These are phyloP conservation scores for Globisporangium barbulae DNA, from an alignment of 352 stramenopile genomes.

Conservation along the genomic window DNA sequence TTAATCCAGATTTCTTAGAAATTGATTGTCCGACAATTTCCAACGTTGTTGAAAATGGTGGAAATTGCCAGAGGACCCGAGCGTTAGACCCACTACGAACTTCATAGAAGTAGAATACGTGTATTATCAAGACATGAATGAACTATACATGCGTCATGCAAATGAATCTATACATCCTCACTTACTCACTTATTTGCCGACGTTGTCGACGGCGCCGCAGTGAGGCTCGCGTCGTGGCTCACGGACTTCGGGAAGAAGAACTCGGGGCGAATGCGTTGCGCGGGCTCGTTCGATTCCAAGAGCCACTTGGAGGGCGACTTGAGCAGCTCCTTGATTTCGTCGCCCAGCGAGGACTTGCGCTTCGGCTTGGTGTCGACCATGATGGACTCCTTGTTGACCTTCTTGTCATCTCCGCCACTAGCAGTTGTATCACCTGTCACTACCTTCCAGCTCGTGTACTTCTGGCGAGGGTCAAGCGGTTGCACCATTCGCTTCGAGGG, in stretches of 20 bases:
- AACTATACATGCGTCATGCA: background rate
- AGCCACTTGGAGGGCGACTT: conserved; percentile 67
- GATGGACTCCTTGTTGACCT: conserved; percentile 26
- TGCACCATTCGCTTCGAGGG: conserved; percentile 43
- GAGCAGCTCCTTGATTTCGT: conserved; percentile 65
- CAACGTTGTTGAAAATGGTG: background rate
- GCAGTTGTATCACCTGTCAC: conserved; percentile 15
- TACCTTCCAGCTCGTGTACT: conserved; percentile 61
- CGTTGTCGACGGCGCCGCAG: background rate
- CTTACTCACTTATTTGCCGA: conserved; percentile 4
- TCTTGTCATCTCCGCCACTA: background rate
- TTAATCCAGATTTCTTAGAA: background rate
- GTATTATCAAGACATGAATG: background rate
- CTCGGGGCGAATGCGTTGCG: conserved; percentile 38
- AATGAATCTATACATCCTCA: too few relatives aligned
- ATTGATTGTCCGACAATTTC: background rate
- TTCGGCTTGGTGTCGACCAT: conserved; percentile 34
- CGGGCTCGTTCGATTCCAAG: conserved; percentile 19
- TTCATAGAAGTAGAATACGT: background rate
- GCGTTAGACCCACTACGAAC: too few relatives aligned
- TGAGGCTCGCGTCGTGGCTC: conserved; percentile 29
- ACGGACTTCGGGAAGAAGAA: conserved; percentile 53
- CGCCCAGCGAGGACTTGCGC: conserved; percentile 54
- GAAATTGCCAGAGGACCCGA: background rate
- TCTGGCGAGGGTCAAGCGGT: conserved; percentile 50